Conservation (phyloP, 257 asterid genomes). For the Solanum commersonii region DNA sequence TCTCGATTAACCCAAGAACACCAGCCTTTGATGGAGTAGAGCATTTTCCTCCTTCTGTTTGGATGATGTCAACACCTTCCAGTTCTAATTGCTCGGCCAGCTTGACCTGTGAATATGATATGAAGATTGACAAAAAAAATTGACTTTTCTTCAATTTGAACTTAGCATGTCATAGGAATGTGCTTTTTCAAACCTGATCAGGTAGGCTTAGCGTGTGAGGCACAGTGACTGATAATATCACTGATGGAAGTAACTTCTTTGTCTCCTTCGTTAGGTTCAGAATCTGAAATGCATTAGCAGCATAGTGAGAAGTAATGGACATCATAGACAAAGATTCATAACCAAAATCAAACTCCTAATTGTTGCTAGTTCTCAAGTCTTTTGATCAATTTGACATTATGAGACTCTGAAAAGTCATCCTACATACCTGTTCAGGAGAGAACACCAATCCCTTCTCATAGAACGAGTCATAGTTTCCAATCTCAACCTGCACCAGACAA, state of each 20-base stretch:
- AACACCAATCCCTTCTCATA: conserved; percentile 67
- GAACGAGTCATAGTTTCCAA: conserved; percentile 84
- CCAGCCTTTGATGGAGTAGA: conserved; percentile 73
- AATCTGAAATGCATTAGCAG: conserved; percentile 32
- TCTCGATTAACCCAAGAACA: conserved; percentile 75
- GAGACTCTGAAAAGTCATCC: background rate
- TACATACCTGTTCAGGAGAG: conserved; percentile 67
- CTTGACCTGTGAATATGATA: conserved; percentile 33
- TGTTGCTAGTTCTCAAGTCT: background rate
- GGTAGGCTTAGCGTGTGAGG: conserved; percentile 91
- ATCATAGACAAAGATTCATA: background rate
- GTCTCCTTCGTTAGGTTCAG: conserved; percentile 63
- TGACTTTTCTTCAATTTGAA: background rate
- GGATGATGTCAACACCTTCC: conserved; percentile 82
- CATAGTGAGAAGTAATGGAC: background rate
- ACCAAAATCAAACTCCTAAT: background rate
- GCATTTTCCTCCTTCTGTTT: conserved; percentile 86
- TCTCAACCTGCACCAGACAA: conserved; percentile 53
- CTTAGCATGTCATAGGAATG: background rate
- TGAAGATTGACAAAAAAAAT: background rate
- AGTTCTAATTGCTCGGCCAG: conserved; percentile 72
- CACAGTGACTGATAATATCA: conserved; percentile 71
- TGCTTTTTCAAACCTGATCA: conserved; percentile 50
- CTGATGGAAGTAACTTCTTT: conserved; percentile 51
- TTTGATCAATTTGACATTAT: background rate